phyloP scores from a whole-genome alignment of 2,329 filamentous ascomycete species.

The Ophiostoma triangulosporum region DNA sequence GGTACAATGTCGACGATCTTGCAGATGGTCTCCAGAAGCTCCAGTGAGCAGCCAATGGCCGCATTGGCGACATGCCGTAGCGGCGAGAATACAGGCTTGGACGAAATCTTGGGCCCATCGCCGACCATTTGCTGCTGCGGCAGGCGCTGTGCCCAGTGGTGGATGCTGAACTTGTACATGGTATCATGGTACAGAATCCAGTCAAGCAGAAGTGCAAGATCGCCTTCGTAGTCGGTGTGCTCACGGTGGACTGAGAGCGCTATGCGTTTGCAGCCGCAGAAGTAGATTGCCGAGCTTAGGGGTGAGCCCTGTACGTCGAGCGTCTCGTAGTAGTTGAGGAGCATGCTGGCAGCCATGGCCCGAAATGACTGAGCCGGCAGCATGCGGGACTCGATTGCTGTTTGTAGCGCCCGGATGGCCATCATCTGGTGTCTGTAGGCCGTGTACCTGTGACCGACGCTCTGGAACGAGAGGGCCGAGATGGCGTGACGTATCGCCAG shows the following conservation, averaged over 20 bases:
- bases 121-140: constrained; percentile 5
- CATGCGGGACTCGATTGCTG: constrained; percentile 2
- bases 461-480: constrained; percentile 12
- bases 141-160: constrained; percentile 12
- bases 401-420: constrained; percentile 10
- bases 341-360: constrained; percentile 14
- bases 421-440: constrained; percentile 8
- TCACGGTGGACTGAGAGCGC: constrained; percentile 6
- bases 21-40: constrained; percentile 12
- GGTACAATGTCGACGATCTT: constrained; percentile 11
- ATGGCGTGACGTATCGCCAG: constrained; percentile 12
- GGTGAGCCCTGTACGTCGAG: constrained; percentile 5
- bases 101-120: constrained; percentile 9
- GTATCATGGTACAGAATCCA: constrained; percentile 15
- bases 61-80: constrained; percentile 10
- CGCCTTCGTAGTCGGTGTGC: constrained; percentile 13
- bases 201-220: constrained; percentile 13
- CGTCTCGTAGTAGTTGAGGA: constrained; percentile 13
- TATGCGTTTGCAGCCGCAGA: constrained; percentile 14
- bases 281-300: constrained; percentile 10
- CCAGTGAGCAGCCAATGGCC: constrained; percentile 13
- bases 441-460: constrained; percentile 3
- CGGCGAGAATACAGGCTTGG: constrained; percentile 12
- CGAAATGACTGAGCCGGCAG: constrained; percentile 6
- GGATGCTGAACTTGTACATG: constrained; percentile 15